phyloP scores from a whole-genome alignment of 148 eudicot genomes.

The Vaccinium corymbosum region DNA sequence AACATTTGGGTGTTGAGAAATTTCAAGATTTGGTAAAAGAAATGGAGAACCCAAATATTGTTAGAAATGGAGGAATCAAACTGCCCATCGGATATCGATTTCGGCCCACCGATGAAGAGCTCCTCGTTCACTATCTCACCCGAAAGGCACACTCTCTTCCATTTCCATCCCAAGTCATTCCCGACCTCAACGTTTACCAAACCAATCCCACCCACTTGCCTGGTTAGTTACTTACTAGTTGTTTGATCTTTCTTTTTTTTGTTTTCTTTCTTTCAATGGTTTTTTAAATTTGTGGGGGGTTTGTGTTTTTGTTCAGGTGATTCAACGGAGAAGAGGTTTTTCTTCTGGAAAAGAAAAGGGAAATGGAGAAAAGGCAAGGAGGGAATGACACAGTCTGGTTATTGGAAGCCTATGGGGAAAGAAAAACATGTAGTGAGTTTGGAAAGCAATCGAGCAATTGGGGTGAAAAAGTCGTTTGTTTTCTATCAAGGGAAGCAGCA shows the following conservation, averaged over 20 bases:
- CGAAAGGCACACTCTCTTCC: slow-evolving; percentile 35
- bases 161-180: slow-evolving; percentile 49
- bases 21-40: neutral
- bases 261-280: neutral
- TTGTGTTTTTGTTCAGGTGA: slow-evolving; percentile 31
- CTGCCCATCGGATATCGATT: slow-evolving; percentile 61
- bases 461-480: slow-evolving; percentile 33
- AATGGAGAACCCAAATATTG: slow-evolving; percentile 2
- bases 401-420: slow-evolving; percentile 42
- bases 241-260: neutral
- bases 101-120: slow-evolving; percentile 58
- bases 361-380: slow-evolving; percentile 14
- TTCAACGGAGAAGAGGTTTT: slow-evolving; percentile 45
- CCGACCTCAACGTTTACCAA: slow-evolving; percentile 32
- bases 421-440: slow-evolving; percentile 27
- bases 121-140: slow-evolving; percentile 47
- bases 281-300: neutral
- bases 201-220: slow-evolving; percentile 49
- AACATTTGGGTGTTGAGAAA: neutral
- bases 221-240: slow-evolving; percentile 24
- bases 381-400: slow-evolving; percentile 28
- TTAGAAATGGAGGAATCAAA: slow-evolving; percentile 16
- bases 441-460: slow-evolving; percentile 27
- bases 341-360: slow-evolving; percentile 32
- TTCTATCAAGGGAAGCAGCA: slow-evolving; percentile 25